These are phyloP conservation scores for Vaccinium myrtillus DNA, from an alignment of 148 eudicot genomes.

Conservation along the genomic window DNA sequence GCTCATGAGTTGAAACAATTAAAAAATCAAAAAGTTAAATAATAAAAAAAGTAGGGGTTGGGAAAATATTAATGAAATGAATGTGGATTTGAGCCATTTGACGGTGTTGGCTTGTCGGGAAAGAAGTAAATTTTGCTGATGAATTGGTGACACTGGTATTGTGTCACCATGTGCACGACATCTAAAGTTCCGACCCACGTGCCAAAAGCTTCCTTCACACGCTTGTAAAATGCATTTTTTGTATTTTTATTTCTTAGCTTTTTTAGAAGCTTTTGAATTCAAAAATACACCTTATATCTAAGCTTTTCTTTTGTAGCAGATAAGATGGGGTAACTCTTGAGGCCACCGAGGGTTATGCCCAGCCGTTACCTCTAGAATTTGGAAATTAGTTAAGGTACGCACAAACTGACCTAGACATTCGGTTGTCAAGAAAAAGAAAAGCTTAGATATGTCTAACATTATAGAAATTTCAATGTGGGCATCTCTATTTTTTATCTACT, in stretches of 20 bases:
- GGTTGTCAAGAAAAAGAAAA: no score
- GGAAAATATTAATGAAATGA: neutral
- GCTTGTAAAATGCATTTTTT: neutral
- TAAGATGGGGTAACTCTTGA: neutral
- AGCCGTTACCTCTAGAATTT: no score
- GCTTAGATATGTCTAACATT: neutral
- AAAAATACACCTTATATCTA: neutral
- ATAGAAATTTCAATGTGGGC: neutral
- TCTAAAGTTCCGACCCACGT: neutral
- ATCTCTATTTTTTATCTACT: neutral
- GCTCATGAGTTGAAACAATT: neutral
- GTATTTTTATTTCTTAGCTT: neutral
- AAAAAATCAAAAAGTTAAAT: neutral
- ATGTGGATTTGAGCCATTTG: neutral
- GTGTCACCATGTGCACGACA: conserved; percentile 9
- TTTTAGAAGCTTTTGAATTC: neutral
- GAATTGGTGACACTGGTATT: neutral
- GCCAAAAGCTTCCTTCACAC: conserved; percentile 7
- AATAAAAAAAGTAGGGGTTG: neutral
- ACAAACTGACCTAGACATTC: no score
- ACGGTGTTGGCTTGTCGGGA: conserved; percentile 2
- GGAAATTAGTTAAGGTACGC: no score
- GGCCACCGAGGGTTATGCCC: no score
- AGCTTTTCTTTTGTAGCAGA: neutral
- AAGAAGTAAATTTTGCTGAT: neutral